Evolutionary conservation across 306 rosid genomes (phyloP), one percentile per base, ranked within the genome.

Genomic region (Corylus avellana): DNA sequence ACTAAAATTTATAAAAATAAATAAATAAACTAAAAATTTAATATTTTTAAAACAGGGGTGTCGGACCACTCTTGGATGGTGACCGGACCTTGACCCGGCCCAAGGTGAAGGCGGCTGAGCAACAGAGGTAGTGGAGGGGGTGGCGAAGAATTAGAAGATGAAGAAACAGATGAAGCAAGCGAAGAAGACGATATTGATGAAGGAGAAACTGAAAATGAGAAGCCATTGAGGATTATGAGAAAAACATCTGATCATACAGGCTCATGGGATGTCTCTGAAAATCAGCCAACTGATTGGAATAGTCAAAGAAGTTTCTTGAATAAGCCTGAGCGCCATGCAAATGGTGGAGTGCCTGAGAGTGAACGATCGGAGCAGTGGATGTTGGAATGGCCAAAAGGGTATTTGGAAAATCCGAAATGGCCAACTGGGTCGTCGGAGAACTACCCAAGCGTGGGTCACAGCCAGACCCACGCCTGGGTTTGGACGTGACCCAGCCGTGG

Each of bases 361-460:
- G 90, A 69, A 88, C 88, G 54, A 87, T 72, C 1, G 96, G 85
- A 2, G 87, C 88, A 2, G 89, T 54, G 22, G 91, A 74, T 0
- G 91, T 84, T 5, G 92, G 54, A 57, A 83, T 57, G 9, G 91
- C 82, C 49, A 80, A 77, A 67, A 81, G 74, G 84, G 90, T 58
- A 66, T 39, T 77, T 0, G 55, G 7, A 74, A 90, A 29, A 68
- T 29, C 73, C 1, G 79, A 50, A 63, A 20, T 10, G 44, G 44
- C 44, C 71, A 74, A 76, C 11, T 75, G 86, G 80, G 64, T 78
- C 0, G 12, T 8, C 22, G 81, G 29, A 57, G 81, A 74, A 29
- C 17, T 51, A 22, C 25, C 0, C 25, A 22, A 22, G 25, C 25
- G 25, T 22, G 25, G 25, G 25, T 22, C 25, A 22, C 25, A 22